Evolutionary conservation across 306 rosid genomes (phyloP).

Genomic region (Rosa persica): DNA sequence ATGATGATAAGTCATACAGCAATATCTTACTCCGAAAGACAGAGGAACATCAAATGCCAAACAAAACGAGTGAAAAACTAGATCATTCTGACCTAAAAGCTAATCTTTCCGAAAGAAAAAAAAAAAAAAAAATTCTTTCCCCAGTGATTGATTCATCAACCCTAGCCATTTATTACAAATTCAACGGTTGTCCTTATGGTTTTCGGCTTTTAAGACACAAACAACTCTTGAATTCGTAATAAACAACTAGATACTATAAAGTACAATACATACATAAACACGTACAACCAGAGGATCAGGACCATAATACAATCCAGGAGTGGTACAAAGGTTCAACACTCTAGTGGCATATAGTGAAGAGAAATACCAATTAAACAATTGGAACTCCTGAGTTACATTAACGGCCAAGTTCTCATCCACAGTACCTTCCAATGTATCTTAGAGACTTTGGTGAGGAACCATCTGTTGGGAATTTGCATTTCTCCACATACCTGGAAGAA

Average conservation of each 20-base stretch:
- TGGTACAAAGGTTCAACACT: not conserved
- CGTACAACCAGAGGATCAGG: not conserved
- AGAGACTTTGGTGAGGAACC: slow-evolving; percentile 89
- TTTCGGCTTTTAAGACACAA: not conserved
- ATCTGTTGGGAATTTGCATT: slow-evolving; percentile 86
- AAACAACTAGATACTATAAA: not conserved
- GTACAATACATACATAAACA: not conserved
- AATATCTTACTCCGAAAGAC: slow-evolving; percentile 4
- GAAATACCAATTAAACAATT: not conserved
- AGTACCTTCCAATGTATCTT: slow-evolving; percentile 94
- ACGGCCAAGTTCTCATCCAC: slow-evolving; percentile 4
- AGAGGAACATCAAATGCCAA: slow-evolving; percentile 7
- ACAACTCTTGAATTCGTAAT: not conserved
- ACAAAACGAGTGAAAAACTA: not conserved
- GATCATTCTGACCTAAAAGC: not conserved
- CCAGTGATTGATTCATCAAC: not conserved
- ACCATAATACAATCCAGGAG: not conserved
- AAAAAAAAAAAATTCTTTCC: not conserved
- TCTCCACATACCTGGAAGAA: slow-evolving; percentile 65
- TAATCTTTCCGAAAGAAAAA: not conserved
- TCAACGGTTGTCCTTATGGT: not conserved
- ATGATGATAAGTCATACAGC: slow-evolving; percentile 1
- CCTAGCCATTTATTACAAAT: not conserved
- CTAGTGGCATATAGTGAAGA: not conserved
- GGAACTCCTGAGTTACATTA: not conserved